These are phyloP conservation scores for Ensete ventricosum DNA, from an alignment of 176 grass and related monocot species.

Conservation along the genomic window DNA sequence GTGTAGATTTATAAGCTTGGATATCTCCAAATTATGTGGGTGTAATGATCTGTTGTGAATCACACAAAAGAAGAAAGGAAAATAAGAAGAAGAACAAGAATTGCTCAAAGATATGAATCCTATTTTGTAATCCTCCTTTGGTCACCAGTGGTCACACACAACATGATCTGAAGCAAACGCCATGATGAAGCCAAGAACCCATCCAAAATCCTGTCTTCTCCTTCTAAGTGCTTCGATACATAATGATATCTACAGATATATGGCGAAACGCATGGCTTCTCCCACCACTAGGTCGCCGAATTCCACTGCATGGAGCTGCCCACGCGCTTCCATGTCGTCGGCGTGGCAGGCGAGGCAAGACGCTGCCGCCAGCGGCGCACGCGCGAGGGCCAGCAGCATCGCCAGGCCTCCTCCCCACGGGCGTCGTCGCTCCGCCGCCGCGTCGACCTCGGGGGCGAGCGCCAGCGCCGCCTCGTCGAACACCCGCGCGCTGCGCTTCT, in stretches of 20 bases:
- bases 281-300: conserved; percentile 51
- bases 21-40: background rate
- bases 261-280: conserved; percentile 66
- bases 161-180: background rate
- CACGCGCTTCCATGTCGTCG: conserved; percentile 31
- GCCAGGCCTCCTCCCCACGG: conserved; percentile 19
- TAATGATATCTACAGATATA: conserved; percentile 37
- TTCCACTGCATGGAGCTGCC: conserved; percentile 46
- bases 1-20: background rate
- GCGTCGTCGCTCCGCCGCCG: background rate
- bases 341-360: conserved; percentile 26
- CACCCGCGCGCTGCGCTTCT: conserved; percentile 15
- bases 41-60: too few relatives aligned
- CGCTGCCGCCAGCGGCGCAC: conserved; percentile 30
- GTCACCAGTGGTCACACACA: conserved; percentile 3
- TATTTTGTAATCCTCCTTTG: too few relatives aligned
- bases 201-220: too few relatives aligned
- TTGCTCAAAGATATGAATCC: too few relatives aligned
- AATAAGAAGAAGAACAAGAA: too few relatives aligned
- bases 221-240: background rate
- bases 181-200: background rate
- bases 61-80: too few relatives aligned
- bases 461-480: conserved; percentile 10
- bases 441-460: background rate
- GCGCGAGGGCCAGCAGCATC: conserved; percentile 40